phyloP scores from a whole-genome alignment of 495 filamentous ascomycete genomes.

The Penicillium salamii region DNA sequence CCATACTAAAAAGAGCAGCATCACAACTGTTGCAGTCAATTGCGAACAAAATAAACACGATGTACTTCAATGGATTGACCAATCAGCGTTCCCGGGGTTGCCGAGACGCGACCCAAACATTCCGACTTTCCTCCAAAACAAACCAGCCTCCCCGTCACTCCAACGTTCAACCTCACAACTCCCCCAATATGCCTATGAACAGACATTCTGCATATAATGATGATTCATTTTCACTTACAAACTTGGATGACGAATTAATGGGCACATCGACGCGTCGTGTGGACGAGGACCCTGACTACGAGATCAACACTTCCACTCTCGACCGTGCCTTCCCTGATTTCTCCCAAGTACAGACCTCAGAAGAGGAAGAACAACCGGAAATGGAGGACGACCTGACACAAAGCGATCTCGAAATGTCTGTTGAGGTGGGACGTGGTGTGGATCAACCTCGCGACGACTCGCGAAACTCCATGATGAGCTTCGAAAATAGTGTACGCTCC shows the following conservation, averaged over 20 bases:
- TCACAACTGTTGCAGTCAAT: no score
- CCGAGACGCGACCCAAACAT: constrained; percentile 18
- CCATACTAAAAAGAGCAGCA: no score
- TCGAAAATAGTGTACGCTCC: constrained; percentile 47
- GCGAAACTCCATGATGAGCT: constrained; percentile 44
- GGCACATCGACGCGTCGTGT: constrained; percentile 9
- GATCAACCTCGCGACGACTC: constrained; percentile 42
- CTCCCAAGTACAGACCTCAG: constrained; percentile 41
- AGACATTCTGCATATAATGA: not conserved
- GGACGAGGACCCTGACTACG: constrained; percentile 44
- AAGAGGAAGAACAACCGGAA: constrained; percentile 26
- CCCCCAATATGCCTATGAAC: constrained; percentile 3
- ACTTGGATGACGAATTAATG: constrained; percentile 7
- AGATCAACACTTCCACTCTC: constrained; percentile 62
- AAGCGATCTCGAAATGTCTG: constrained; percentile 36
- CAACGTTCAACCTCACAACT: not conserved
- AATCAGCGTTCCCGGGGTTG: constrained; percentile 8
- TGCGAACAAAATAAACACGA: not conserved
- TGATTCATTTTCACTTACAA: constrained; percentile 8
- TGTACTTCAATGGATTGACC: no score
- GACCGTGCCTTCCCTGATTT: constrained; percentile 63
- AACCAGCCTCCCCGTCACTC: not conserved
- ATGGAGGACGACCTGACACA: constrained; percentile 24
- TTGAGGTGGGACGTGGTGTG: constrained; percentile 46
- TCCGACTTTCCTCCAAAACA: constrained; percentile 12